These are phyloP conservation scores for Leccinum subatratum DNA, from an alignment of 1,284 basidiomycete genomes.

Conservation along the genomic window DNA sequence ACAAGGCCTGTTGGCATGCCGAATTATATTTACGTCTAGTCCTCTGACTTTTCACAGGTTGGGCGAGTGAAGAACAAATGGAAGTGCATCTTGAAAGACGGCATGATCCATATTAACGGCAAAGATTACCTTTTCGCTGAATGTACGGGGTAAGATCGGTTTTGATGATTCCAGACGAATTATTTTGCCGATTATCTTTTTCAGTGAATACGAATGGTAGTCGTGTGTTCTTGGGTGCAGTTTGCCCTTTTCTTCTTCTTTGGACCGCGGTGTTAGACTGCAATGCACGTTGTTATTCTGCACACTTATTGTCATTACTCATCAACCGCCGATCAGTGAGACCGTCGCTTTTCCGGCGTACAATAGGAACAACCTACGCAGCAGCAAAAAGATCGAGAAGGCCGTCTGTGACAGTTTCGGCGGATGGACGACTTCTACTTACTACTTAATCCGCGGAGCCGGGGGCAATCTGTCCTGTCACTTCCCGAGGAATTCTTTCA, in stretches of 20 bases:
- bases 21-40: neutral
- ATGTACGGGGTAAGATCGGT: constrained; percentile 47
- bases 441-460: constrained; percentile 1
- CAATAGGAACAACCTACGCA: constrained; percentile 19
- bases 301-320: constrained; percentile 27
- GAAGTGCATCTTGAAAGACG: constrained; percentile 99
- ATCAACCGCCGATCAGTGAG: constrained; percentile 14
- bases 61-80: constrained; percentile 99
- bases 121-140: constrained; percentile 97
- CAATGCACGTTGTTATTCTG: constrained; percentile 20
- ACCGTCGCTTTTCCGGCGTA: constrained; percentile 21
- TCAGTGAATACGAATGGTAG: constrained; percentile 41
- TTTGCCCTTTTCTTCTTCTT: constrained; percentile 2
- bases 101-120: constrained; percentile 95
- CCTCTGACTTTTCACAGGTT: constrained; percentile 51
- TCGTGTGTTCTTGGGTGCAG: constrained; percentile 2
- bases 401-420: neutral
- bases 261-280: constrained; percentile 19
- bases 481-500: neutral
- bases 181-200: neutral
- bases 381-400: constrained; percentile 2
- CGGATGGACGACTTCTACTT: neutral
- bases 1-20: constrained; percentile 66
- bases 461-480: neutral
- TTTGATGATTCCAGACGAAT: neutral